Base-by-base conservation (phyloP, 306 rosid genomes). In the Citrullus colocynthis region DNA sequence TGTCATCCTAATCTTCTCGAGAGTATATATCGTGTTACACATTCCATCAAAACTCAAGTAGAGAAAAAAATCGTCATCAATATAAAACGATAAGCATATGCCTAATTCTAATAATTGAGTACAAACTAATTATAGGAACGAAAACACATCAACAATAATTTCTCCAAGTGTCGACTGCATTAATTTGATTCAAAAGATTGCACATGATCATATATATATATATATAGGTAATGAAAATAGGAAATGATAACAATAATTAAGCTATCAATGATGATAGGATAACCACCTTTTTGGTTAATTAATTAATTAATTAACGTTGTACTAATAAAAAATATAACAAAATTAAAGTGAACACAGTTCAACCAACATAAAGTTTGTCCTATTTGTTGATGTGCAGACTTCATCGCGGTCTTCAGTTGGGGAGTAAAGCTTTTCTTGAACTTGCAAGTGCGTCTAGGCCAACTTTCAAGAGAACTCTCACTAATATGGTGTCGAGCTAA, bases 131-230 rank as follows among this genome's bases (percentile, higher is more conserved):
- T 41, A 17, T 44, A 69, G 17, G n/a, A 69, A 9, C 4, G 16
- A 39, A 18, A 44, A 71, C 4, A 48, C 41, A 28, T 71, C 7
- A 28, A 45, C 36, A 48, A 65, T 65, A 37, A 65, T 17, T 71
- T 24, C 5, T 49, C 14, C 37, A 21, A 48, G 59, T 72, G 39
- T 48, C 42, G 17, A 49, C 3, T 11, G 52, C 76, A 71, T 71
- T 71, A 71, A 71, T 71, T 48, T 71, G 76, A 71, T 71, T 71
- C 5, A 71, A 71, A 71, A 71, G 41, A 15, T 30, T 48, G 76
- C 76, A 45, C 58, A 14, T 48, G 59, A 24, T 71, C 18, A 6
- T 8, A 52, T 52, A 15, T 8, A 52, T 52, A 15, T 52, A 45
- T 45, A 2, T 45, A 9, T 45, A 20, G 4, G 6, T 6, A 21